Evolutionary conservation across 208 protist species (phyloP).

Genomic region (Angomonas deanei): DNA sequence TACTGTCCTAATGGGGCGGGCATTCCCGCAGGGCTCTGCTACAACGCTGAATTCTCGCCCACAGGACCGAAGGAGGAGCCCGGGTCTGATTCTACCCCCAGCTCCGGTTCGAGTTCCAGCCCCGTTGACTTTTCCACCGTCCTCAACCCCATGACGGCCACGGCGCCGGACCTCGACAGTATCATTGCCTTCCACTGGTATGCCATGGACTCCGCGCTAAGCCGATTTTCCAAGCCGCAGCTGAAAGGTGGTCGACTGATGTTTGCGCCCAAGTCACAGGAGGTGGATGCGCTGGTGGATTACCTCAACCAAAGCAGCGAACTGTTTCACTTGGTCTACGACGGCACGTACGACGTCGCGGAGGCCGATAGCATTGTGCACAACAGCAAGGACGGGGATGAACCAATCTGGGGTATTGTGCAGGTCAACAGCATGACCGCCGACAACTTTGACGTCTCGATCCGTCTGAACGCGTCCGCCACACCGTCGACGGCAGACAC

Average conservation of each 20-base stretch:
- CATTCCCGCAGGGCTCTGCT: constrained; percentile 21
- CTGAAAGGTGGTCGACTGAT: constrained; percentile 29
- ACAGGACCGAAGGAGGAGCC: background rate
- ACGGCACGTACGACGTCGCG: constrained; percentile 19
- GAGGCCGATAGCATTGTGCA: constrained; percentile 10
- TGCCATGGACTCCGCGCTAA: constrained; percentile 5
- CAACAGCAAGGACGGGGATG: constrained; percentile 3
- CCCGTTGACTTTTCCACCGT: background rate
- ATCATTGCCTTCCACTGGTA: constrained; percentile 51
- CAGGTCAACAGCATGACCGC: constrained; percentile 23
- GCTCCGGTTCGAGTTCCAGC: background rate
- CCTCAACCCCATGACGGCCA: constrained; percentile 7
- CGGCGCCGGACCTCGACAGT: constrained; percentile 33
- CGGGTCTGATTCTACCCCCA: background rate
- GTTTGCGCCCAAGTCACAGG: constrained; percentile 30
- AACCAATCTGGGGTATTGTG: constrained; percentile 41
- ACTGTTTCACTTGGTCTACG: constrained; percentile 41
- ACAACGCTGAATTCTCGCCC: constrained; percentile 2
- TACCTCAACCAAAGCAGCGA: constrained; percentile 18
- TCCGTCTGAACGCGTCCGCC: constrained; percentile 35
- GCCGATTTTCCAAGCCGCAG: constrained; percentile 2
- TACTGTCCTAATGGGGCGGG: constrained; percentile 22
- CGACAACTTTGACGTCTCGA: constrained; percentile 28
- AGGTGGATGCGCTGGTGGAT: constrained; percentile 23
- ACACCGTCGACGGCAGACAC: constrained; percentile 12